Conservation (phyloP, 352 stramenopile genomes). For the Pythium scleroteichum region DNA sequence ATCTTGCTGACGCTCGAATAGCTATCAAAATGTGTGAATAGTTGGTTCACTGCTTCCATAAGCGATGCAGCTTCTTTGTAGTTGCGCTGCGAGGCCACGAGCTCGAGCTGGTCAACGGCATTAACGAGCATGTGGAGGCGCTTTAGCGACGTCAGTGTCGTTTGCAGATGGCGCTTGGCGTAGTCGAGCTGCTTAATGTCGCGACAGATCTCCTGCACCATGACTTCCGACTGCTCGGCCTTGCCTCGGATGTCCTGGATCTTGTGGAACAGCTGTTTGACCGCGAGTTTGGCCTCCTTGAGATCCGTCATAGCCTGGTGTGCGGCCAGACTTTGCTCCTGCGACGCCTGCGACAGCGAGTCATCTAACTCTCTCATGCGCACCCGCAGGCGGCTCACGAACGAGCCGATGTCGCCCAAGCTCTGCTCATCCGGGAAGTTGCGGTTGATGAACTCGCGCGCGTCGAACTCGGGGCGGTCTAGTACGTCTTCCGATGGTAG, state of each 20-base stretch:
- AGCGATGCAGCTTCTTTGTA: slow-evolving; percentile 96
- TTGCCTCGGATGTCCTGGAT: slow-evolving; percentile 94
- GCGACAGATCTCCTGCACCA: slow-evolving; percentile 97
- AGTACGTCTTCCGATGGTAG: slow-evolving; percentile 86
- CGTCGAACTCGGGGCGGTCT: slow-evolving; percentile 88
- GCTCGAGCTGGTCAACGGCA: slow-evolving; percentile 92
- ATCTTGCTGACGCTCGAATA: slow-evolving; percentile 94
- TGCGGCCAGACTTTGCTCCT: slow-evolving; percentile 74
- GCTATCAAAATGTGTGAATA: slow-evolving; percentile 96
- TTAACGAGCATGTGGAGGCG: slow-evolving; percentile 98
- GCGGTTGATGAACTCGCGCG: slow-evolving; percentile 91
- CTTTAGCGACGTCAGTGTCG: slow-evolving; percentile 95
- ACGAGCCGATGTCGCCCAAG: slow-evolving; percentile 77
- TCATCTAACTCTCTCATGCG: slow-evolving; percentile 85
- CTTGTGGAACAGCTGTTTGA: slow-evolving; percentile 90
- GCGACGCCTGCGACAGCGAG: slow-evolving; percentile 72
- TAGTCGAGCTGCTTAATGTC: slow-evolving; percentile 99
- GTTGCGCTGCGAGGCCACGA: slow-evolving; percentile 81
- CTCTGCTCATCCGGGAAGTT: slow-evolving; percentile 91
- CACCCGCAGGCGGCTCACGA: slow-evolving; percentile 72
- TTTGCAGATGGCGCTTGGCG: slow-evolving; percentile 96
- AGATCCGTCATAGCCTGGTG: slow-evolving; percentile 81
- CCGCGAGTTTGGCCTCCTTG: slow-evolving; percentile 82
- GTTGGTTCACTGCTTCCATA: slow-evolving; percentile 94
- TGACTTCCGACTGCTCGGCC: slow-evolving; percentile 94